Base-by-base conservation (phyloP, 2,329 filamentous ascomycete genomes). In the Pestalotiopsis sp. region DNA sequence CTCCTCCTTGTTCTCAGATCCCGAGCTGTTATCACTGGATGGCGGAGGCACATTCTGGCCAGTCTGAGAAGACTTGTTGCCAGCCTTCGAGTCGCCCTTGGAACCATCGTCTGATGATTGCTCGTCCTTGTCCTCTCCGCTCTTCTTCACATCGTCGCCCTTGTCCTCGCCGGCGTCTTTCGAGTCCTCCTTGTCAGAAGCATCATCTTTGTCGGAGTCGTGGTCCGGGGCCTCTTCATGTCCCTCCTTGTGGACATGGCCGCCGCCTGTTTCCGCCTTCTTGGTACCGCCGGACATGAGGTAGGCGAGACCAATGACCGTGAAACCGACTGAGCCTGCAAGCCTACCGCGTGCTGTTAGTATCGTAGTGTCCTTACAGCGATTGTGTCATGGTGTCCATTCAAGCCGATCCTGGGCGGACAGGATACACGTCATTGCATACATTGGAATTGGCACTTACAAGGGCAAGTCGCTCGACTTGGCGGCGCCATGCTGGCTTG, bases 381-480 rank as follows among this genome's bases (percentile, higher is more conserved):
- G 13, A 13, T 64, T 69, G 38, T 69, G 61, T 67, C 25, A 20
- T 49, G 3, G 31, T 2, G 23, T 3, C 14, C 27, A 31, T 23
- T 6, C 31, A 2, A 57, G 52, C 3, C 20, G 17, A 57, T n/a
- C 66, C 39, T 49, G 14, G 23, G 14, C 14, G 9, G 13, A 20
- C 23, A 14, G 13, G 58, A 39, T 39, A 4, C 14, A 17, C 27
- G 11, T 6, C 39, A 36, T 6, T 38, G 14, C 12, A 2, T 6
- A 36, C 36, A 4, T 20, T 12, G 6, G 11, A 9, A 31, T 2
- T 11, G 27, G 3, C 11, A 31, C 74, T 76, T 69, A 78, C 76
- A 73, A 77, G n/a, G 76, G 76, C 70, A 74, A 9, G 17, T 78
- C 76, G 58, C 73, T 74, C 23, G 73, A 60, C 60, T 75, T 74